Conservation (phyloP, 1,139 yeast genomes). For the Yamadazyma taylorii region DNA sequence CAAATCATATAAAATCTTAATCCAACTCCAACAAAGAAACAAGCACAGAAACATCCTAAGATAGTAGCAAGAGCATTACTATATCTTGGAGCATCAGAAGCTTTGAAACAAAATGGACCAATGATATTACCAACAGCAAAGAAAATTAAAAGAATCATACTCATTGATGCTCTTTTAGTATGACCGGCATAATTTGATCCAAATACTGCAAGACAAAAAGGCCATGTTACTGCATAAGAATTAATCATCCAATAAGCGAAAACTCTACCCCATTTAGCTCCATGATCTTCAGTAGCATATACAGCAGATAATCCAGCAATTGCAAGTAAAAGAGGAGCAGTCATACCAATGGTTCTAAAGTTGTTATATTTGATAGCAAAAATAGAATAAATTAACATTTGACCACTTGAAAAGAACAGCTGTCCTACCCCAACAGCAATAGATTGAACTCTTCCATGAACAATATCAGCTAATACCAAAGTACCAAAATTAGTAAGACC, state of each 20-base stretch:
- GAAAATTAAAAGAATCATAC: slow-evolving; percentile 22
- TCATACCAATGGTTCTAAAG: slow-evolving; percentile 13
- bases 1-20: slow-evolving; percentile 27
- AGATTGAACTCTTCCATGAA: slow-evolving; percentile 8
- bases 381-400: slow-evolving; percentile 11
- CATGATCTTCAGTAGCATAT: slow-evolving; percentile 10
- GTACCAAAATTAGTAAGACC: slow-evolving; percentile 30
- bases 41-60: slow-evolving; percentile 16
- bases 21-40: slow-evolving; percentile 24
- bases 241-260: slow-evolving; percentile 11
- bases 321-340: slow-evolving; percentile 10
- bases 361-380: slow-evolving; percentile 10
- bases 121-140: slow-evolving; percentile 28
- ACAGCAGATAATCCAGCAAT: slow-evolving; percentile 15
- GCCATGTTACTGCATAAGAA: slow-evolving; percentile 23
- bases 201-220: slow-evolving; percentile 36
- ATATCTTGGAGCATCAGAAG: slow-evolving; percentile 26
- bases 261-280: slow-evolving; percentile 10
- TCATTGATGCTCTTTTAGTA: slow-evolving; percentile 23
- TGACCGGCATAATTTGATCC: slow-evolving; percentile 25
- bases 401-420: slow-evolving; percentile 12
- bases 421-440: slow-evolving; percentile 11
- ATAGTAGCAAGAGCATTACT: slow-evolving; percentile 33
- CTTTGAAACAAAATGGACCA: slow-evolving; percentile 27
- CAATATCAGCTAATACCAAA: slow-evolving; percentile 10